A percentile compares a stretch with the other conserved stretches of the same genome.
Evolutionary conservation across 2,329 filamentous ascomycete genomes (phyloP).

Genomic region (Tolypocladium album): DNA sequence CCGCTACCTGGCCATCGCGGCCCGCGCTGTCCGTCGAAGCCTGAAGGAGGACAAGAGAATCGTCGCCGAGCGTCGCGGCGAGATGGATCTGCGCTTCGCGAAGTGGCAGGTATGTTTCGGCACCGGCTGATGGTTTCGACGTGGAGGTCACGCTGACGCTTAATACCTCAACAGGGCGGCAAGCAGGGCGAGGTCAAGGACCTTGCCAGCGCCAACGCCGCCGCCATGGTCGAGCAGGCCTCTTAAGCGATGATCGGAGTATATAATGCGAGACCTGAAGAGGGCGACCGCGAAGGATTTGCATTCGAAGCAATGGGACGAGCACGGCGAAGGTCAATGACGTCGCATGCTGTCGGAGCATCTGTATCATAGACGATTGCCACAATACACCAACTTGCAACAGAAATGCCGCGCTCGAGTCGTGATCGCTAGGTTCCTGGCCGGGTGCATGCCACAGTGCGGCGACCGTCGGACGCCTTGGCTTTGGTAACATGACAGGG

Average conservation of each 20-base stretch:
- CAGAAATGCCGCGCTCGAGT: background rate
- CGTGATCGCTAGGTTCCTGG: background rate
- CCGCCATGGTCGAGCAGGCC: constrained; percentile 25
- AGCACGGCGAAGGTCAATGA: constrained; percentile 10
- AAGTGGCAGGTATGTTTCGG: constrained; percentile 73
- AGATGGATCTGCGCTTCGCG: constrained; percentile 79
- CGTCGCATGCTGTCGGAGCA: constrained; percentile 13
- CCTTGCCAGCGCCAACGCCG: constrained; percentile 47
- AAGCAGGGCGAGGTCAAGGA: constrained; percentile 83
- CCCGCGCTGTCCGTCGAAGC: constrained; percentile 89
- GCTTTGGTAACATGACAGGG: background rate
- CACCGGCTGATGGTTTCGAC: background rate
- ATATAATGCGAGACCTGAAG: background rate
- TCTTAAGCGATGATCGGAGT: constrained; percentile 10
- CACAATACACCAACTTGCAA: constrained; percentile 18
- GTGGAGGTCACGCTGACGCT: constrained; percentile 11
- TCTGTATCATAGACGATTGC: constrained; percentile 24
- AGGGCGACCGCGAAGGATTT: constrained; percentile 1
- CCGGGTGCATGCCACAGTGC: background rate
- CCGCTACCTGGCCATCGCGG: constrained; percentile 94
- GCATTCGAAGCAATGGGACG: constrained; percentile 8
- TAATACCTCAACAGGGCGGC: constrained; percentile 61
- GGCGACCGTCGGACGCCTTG: background rate
- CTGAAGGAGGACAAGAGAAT: constrained; percentile 93
- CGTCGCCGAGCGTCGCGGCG: constrained; percentile 76